Conservation (phyloP, 2,329 filamentous ascomycete genomes). For the Pseudogymnoascus sp. region DNA sequence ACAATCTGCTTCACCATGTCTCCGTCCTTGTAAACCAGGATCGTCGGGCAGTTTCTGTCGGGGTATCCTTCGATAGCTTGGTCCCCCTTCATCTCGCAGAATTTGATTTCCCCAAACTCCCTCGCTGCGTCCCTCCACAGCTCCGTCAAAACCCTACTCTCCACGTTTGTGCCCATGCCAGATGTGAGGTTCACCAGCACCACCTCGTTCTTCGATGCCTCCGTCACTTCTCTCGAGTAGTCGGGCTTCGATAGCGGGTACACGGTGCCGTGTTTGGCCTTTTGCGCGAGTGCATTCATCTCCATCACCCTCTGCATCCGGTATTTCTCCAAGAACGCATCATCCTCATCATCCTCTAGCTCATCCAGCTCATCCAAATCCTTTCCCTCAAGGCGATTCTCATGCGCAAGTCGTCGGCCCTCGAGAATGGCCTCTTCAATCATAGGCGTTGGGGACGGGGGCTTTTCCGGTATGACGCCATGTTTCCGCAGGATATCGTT, state of each 20-base stretch:
- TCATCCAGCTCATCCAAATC: conserved; percentile 89
- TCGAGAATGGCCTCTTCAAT: conserved; percentile 91
- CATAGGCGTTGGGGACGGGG: conserved; percentile 86
- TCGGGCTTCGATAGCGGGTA: conserved; percentile 94
- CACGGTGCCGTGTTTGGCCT: conserved; percentile 77
- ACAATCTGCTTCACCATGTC: conserved; percentile 89
- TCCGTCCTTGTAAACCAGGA: conserved; percentile 84
- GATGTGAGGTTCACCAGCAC: conserved; percentile 78
- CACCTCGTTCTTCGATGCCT: conserved; percentile 63
- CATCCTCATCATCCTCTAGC: conserved; percentile 92
- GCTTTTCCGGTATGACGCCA: conserved; percentile 95
- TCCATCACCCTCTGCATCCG: conserved; percentile 81
- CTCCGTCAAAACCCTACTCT: conserved; percentile 75
- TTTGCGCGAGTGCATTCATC: conserved; percentile 63
- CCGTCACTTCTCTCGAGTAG: conserved; percentile 84
- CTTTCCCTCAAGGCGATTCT: conserved; percentile 89
- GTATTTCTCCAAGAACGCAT: conserved; percentile 81
- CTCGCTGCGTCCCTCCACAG: conserved; percentile 76
- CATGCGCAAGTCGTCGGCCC: conserved; percentile 74
- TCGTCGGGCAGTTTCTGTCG: conserved; percentile 88
- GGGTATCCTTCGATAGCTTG: conserved; percentile 97
- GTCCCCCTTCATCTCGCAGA: conserved; percentile 87
- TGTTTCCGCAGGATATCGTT: conserved; percentile 98
- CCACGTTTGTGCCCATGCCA: conserved; percentile 67
- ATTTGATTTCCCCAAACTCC: conserved; percentile 92